Percentiles rank a stretch among this genome's conserved stretches.
phyloP scores from a whole-genome alignment of 164 flowering plant species.

The Malania oleifera region DNA sequence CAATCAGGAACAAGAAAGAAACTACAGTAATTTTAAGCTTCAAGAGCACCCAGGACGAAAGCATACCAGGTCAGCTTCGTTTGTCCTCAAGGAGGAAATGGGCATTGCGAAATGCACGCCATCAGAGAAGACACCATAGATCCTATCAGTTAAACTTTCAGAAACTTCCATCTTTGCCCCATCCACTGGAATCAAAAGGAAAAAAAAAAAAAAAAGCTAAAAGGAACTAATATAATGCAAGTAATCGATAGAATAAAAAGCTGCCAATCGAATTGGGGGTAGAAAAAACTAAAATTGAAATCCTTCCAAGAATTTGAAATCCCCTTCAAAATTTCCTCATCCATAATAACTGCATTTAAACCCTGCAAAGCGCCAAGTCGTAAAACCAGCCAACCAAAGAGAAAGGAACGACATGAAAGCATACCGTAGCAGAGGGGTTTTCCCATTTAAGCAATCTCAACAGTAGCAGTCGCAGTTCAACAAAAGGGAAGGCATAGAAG shows the following conservation, averaged over 20 bases:
- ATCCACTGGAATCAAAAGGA: neutral
- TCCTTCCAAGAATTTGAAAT: too few species aligned
- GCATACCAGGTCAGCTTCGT: slow-evolving; percentile 58
- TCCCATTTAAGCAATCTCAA: too few species aligned
- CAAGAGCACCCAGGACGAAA: neutral
- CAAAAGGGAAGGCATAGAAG: too few species aligned
- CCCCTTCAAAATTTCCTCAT: too few species aligned
- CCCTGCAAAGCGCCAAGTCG: neutral
- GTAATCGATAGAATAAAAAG: neutral
- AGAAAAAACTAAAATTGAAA: too few species aligned
- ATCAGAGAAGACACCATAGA: slow-evolving; percentile 32
- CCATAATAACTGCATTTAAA: too few species aligned
- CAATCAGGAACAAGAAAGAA: neutral
- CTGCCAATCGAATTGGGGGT: neutral
- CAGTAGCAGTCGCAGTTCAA: too few species aligned
- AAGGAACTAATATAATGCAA: neutral
- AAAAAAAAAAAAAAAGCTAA: neutral
- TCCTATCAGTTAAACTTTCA: slow-evolving; percentile 36
- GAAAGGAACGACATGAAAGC: neutral
- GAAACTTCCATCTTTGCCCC: slow-evolving; percentile 19
- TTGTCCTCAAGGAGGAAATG: slow-evolving; percentile 41
- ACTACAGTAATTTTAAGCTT: neutral
- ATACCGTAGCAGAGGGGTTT: neutral
- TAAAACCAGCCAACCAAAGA: neutral
- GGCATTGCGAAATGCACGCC: slow-evolving; percentile 65